These are phyloP conservation scores for Fusarium scirpi DNA, from an alignment of 2,329 filamentous ascomycete genomes.

Conservation along the genomic window DNA sequence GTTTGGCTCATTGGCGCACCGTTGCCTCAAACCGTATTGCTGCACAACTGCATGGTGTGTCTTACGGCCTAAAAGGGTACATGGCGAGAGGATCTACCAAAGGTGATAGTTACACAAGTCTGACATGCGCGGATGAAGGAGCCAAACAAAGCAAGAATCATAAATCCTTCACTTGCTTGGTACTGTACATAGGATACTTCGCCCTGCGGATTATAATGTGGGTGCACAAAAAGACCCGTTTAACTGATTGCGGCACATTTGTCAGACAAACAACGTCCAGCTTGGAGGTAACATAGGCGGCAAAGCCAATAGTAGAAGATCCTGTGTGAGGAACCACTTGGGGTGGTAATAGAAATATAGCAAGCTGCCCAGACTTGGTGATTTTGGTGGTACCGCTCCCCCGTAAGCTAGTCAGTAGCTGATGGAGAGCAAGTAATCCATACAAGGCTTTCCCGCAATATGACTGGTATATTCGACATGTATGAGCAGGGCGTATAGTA, in stretches of 20 bases:
- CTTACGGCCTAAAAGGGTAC: not conserved
- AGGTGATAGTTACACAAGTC: slow-evolving; percentile 29
- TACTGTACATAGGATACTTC: slow-evolving; percentile 11
- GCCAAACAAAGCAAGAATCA: not conserved
- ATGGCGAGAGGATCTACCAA: not conserved
- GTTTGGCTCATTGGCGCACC: slow-evolving; percentile 10
- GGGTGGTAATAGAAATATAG: slow-evolving; percentile 4
- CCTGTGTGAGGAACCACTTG: slow-evolving; percentile 4
- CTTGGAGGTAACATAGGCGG: not conserved
- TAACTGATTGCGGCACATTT: slow-evolving; percentile 1
- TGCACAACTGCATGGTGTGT: slow-evolving; percentile 1
- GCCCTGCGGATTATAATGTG: not conserved
- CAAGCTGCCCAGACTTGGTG: slow-evolving; percentile 6
- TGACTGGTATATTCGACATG: not conserved
- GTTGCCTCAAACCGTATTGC: slow-evolving; percentile 2
- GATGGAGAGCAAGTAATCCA: not conserved
- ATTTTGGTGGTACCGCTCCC: not conserved
- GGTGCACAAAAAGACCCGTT: slow-evolving; percentile 14
- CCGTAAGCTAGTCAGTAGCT: not conserved
- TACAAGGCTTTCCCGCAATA: not conserved
- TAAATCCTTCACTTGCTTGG: slow-evolving; percentile 1
- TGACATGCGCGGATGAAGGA: slow-evolving; percentile 11
- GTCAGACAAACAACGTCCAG: not conserved
- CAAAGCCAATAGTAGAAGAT: slow-evolving; percentile 7
- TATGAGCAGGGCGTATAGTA: not conserved